These are phyloP conservation scores for Xylaria bambusicola DNA, from an alignment of 495 filamentous ascomycete genomes.

Conservation along the genomic window DNA sequence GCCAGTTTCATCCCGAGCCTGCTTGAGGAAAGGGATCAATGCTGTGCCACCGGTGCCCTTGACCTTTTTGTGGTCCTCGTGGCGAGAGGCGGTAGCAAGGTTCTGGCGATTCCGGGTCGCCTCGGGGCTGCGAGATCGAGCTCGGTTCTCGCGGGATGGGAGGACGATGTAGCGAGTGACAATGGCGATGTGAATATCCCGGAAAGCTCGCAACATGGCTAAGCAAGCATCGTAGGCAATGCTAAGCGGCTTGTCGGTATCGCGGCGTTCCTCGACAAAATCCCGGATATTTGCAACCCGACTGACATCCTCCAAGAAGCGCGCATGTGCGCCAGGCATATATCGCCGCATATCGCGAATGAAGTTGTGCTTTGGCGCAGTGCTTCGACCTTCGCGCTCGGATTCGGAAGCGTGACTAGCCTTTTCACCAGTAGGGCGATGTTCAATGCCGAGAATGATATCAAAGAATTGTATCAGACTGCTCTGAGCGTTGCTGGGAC, in stretches of 20 bases:
- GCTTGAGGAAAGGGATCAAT: slow-evolving; percentile 90
- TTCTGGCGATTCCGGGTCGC: slow-evolving; percentile 54
- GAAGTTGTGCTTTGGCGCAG: slow-evolving; percentile 77
- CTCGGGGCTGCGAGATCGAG: slow-evolving; percentile 48
- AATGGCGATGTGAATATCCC: slow-evolving; percentile 94
- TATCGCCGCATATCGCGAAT: slow-evolving; percentile 95
- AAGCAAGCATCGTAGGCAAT: slow-evolving; percentile 90
- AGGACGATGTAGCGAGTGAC: slow-evolving; percentile 95
- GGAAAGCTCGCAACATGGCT: slow-evolving; percentile 83
- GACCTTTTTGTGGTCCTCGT: slow-evolving; percentile 60
- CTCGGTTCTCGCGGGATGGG: slow-evolving; percentile 54
- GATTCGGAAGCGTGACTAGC: slow-evolving; percentile 44
- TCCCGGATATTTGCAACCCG: slow-evolving; percentile 84
- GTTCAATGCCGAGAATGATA: slow-evolving; percentile 84
- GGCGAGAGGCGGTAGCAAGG: slow-evolving; percentile 62
- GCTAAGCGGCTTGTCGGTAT: slow-evolving; percentile 62
- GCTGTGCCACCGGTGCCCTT: slow-evolving; percentile 92
- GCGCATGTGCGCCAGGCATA: slow-evolving; percentile 91
- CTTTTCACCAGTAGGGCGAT: slow-evolving; percentile 83
- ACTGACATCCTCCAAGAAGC: slow-evolving; percentile 80
- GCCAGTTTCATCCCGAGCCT: slow-evolving; percentile 92
- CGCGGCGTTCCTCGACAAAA: slow-evolving; percentile 67
- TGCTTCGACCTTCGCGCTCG: slow-evolving; percentile 53
- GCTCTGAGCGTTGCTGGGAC: slow-evolving; percentile 94
- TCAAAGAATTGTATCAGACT: slow-evolving; percentile 96